These are phyloP conservation scores for Acorus gramineus DNA, from an alignment of 106 monocot genomes.

Conservation along the genomic window DNA sequence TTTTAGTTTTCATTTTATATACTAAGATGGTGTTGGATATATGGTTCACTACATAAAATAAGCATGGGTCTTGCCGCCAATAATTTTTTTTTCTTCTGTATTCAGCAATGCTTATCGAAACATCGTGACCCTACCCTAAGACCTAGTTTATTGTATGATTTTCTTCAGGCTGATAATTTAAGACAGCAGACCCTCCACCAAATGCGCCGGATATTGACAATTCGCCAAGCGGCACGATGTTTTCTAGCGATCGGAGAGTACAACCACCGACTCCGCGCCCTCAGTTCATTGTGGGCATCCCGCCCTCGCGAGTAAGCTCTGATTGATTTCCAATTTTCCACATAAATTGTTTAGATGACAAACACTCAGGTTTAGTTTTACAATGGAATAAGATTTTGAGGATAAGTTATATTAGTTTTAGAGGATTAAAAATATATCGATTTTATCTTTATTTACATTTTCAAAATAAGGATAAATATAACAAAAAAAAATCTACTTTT, in stretches of 20 bases:
- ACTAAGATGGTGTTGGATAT: no score
- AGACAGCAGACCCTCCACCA: conserved; percentile 86
- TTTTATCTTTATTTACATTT: no score
- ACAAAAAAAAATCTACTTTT: no score
- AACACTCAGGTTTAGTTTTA: neutral
- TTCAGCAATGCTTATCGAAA: no score
- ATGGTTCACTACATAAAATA: no score
- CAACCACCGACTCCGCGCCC: conserved; percentile 57
- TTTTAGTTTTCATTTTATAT: no score
- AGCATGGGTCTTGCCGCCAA: no score
- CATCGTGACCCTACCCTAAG: no score
- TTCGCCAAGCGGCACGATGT: conserved; percentile 70
- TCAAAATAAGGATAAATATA: no score
- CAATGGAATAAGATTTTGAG: neutral
- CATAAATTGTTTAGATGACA: neutral
- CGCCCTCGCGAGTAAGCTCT: conserved; percentile 71
- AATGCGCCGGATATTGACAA: conserved; percentile 52
- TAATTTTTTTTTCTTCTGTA: neutral
- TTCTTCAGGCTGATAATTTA: conserved; percentile 71
- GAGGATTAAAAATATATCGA: no score
- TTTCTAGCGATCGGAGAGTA: conserved; percentile 84
- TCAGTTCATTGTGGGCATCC: conserved; percentile 87
- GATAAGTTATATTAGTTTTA: neutral
- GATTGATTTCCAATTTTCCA: neutral
- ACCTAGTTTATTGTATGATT: no score